Conservation (phyloP, 345 rosid species). For the Camelina laxa region DNA sequence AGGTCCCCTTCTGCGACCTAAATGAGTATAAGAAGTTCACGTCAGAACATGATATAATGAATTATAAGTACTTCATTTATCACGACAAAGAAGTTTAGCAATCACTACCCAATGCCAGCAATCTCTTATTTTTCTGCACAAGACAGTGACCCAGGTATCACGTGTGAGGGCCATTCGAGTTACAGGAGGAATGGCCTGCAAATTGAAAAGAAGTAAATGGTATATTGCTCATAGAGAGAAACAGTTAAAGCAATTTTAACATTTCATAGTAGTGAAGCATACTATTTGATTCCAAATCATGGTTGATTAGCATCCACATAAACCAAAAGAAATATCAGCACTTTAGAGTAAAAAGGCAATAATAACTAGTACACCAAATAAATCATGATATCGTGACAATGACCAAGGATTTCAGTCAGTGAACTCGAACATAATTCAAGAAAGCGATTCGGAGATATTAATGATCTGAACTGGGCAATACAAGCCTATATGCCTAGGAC, state of each 20-base stretch:
- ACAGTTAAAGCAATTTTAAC: constrained; percentile 9
- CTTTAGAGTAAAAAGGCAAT: background rate
- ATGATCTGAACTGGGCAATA: constrained; percentile 1
- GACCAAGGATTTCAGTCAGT: constrained; percentile 11
- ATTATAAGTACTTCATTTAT: constrained; percentile 23
- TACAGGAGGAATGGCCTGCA: constrained; percentile 89
- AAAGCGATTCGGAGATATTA: background rate
- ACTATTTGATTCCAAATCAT: constrained; percentile 16
- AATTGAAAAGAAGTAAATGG: constrained; percentile 12
- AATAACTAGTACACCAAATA: background rate
- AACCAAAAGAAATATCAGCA: background rate
- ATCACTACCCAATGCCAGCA: constrained; percentile 99
- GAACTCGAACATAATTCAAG: background rate
- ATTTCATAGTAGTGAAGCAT: constrained; percentile 9
- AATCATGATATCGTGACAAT: background rate
- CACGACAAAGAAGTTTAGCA: constrained; percentile 35
- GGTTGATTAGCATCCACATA: constrained; percentile 17
- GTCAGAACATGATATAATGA: constrained; percentile 41
- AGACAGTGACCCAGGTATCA: constrained; percentile 96
- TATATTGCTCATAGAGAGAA: constrained; percentile 2
- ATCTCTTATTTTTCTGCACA: constrained; percentile 96
- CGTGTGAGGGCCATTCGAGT: constrained; percentile 96
- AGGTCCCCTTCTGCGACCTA: constrained; percentile 99
- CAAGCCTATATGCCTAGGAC: constrained; percentile 7
- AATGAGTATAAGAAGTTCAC: constrained; percentile 37